A percentile compares a stretch with the other conserved stretches of the same genome.
Conservation (phyloP, 2,329 filamentous ascomycete species). For the Scortechinia acanthostroma region DNA sequence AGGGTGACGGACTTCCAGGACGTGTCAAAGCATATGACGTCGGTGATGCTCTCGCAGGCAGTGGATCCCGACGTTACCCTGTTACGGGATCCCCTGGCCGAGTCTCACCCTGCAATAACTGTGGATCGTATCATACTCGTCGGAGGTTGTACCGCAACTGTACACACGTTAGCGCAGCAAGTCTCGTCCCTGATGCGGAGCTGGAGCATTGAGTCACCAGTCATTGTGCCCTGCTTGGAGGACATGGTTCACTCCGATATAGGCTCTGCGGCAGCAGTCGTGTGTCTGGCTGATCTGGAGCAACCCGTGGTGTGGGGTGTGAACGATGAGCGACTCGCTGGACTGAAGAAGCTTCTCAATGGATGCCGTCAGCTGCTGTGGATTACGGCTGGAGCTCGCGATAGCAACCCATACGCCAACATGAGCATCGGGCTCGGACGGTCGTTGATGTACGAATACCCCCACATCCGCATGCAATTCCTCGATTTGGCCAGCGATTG, state of each 20-base stretch:
- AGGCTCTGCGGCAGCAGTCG: conserved; percentile 5
- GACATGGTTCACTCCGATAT: background rate
- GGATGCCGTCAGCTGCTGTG: conserved; percentile 10
- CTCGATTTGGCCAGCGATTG: conserved; percentile 9
- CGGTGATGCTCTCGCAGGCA: conserved; percentile 9
- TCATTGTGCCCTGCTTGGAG: background rate
- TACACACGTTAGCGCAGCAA: too few species aligned
- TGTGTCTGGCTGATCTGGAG: conserved; percentile 14
- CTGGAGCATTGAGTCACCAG: too few species aligned
- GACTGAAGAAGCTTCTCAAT: conserved; percentile 7
- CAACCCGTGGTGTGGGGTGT: conserved; percentile 12
- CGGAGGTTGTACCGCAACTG: conserved; percentile 4
- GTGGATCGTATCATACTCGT: conserved; percentile 4
- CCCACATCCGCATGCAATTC: conserved; percentile 10
- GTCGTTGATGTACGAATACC: conserved; percentile 9
- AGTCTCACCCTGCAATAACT: background rate
- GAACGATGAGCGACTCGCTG: conserved; percentile 5
- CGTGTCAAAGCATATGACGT: conserved; percentile 4
- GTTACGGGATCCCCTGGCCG: conserved; percentile 7
- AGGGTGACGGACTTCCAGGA: conserved; percentile 6
- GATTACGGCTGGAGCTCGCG: conserved; percentile 10
- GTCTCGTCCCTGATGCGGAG: too few species aligned
- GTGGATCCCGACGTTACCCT: conserved; percentile 7
- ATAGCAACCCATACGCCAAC: conserved; percentile 9
- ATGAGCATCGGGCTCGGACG: conserved; percentile 12